A percentile compares a stretch with the other conserved stretches of the same genome.
These are phyloP conservation scores for Acanthamoeba comandoni DNA, from an alignment of 208 protist genomes.

Conservation along the genomic window DNA sequence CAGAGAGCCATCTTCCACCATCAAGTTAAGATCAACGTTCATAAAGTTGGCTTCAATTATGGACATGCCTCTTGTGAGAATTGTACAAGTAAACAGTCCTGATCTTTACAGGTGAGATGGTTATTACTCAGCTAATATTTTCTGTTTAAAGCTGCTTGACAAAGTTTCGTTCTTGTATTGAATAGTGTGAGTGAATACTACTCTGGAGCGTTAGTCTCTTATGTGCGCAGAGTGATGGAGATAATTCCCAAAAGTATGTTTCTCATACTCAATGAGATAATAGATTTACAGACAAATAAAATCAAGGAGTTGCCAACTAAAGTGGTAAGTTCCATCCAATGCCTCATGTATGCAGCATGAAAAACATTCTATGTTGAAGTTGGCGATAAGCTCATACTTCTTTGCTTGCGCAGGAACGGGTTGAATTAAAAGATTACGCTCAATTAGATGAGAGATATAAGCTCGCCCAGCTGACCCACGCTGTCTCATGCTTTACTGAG, in stretches of 20 bases:
- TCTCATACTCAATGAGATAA: conserved; percentile 94
- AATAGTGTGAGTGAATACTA: conserved; percentile 50
- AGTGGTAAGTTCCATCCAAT: conserved; percentile 74
- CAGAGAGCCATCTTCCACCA: conserved; percentile 91
- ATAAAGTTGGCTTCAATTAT: conserved; percentile 93
- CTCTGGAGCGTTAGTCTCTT: conserved; percentile 43
- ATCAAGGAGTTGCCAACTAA: conserved; percentile 88
- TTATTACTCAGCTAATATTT: neutral
- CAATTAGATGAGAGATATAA: conserved; percentile 92
- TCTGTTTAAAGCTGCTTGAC: neutral
- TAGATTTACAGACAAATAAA: conserved; percentile 92
- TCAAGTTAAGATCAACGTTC: conserved; percentile 96
- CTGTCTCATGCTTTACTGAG: conserved; percentile 94
- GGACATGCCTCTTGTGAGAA: conserved; percentile 52
- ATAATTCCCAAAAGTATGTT: conserved; percentile 97
- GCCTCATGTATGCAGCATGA: neutral
- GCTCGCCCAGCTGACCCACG: conserved; percentile 92
- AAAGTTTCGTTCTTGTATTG: neutral
- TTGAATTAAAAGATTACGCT: conserved; percentile 90
- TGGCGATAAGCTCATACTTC: neutral
- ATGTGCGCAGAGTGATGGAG: conserved; percentile 91
- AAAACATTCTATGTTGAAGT: neutral
- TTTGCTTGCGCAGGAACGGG: conserved; percentile 72
- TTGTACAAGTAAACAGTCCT: conserved; percentile 61
- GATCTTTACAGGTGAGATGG: conserved; percentile 19